Conservation (phyloP, 805 yeast species). For the Scheffersomyces stipitis region DNA sequence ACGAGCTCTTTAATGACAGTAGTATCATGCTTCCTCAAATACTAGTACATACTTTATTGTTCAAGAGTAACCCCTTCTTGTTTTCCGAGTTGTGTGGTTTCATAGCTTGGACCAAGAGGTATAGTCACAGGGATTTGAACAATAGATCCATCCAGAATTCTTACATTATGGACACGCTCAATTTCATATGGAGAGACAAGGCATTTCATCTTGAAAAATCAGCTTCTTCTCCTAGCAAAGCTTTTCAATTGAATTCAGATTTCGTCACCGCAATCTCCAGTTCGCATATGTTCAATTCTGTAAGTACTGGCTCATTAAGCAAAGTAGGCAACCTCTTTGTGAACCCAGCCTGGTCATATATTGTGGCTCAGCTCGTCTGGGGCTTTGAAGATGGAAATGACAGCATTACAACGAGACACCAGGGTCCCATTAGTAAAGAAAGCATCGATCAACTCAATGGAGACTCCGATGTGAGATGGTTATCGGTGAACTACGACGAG, state of each 20-base stretch:
- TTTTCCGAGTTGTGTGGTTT: constrained; percentile 48
- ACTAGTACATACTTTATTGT: constrained; percentile 35
- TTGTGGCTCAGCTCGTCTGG: constrained; percentile 46
- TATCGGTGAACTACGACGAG: constrained; percentile 41
- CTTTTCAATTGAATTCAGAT: constrained; percentile 35
- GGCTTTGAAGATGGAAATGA: constrained; percentile 43
- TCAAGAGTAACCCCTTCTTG: constrained; percentile 44
- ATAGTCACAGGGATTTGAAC: constrained; percentile 20
- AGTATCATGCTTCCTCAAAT: constrained; percentile 40
- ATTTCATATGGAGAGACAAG: constrained; percentile 56
- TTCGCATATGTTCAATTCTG: constrained; percentile 29
- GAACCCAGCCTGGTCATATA: constrained; percentile 50
- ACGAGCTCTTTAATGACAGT: constrained; percentile 8
- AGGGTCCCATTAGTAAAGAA: constrained; percentile 52
- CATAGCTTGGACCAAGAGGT: constrained; percentile 41
- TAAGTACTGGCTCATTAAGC: constrained; percentile 25
- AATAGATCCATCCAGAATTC: constrained; percentile 44
- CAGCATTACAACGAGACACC: constrained; percentile 38
- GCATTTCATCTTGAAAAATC: constrained; percentile 40
- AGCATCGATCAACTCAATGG: constrained; percentile 33
- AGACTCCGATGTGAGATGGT: constrained; percentile 35
- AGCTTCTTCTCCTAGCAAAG: constrained; percentile 31
- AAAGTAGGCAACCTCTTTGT: constrained; percentile 46
- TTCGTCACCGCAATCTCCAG: constrained; percentile 30
- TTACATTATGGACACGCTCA: constrained; percentile 55